Conservation (phyloP, 495 filamentous ascomycete genomes). For the Talaromyces ruber region DNA sequence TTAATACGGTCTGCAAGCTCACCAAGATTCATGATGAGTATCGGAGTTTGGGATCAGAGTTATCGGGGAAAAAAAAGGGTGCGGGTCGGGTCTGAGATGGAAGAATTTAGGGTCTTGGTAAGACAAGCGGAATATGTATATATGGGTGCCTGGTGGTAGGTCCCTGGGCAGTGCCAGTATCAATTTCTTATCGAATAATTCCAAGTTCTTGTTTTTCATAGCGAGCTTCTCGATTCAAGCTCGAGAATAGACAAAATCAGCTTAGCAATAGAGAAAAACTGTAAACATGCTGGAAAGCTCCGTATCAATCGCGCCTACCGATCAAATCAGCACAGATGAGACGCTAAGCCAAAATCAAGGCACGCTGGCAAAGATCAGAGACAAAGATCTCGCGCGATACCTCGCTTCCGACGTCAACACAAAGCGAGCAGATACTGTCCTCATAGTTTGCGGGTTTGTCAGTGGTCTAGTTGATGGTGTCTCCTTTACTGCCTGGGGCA, state of each 20-base stretch:
- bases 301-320: not conserved
- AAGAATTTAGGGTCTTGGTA: too few species aligned
- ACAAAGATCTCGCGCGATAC: not conserved
- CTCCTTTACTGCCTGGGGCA: slow-evolving; percentile 41
- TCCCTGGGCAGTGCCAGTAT: not conserved
- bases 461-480: slow-evolving; percentile 28
- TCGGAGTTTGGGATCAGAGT: not conserved
- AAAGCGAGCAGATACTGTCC: slow-evolving; percentile 21
- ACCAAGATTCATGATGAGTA: not conserved
- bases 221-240: too few species aligned
- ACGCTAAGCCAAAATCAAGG: not conserved
- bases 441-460: slow-evolving; percentile 29
- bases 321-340: not conserved
- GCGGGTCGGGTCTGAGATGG: not conserved
- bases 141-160: not conserved
- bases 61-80: not conserved
- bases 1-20: not conserved
- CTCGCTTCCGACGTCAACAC: slow-evolving; percentile 14
- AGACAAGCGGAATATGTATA: not conserved
- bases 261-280: too few species aligned
- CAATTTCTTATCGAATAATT: too few species aligned
- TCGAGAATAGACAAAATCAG: too few species aligned
- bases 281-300: not conserved
- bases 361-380: not conserved
- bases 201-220: too few species aligned